Evolutionary conservation across 345 rosid species (phyloP), one percentile per base, ranked within the genome.

Genomic region (Pugionium dolabratum): DNA sequence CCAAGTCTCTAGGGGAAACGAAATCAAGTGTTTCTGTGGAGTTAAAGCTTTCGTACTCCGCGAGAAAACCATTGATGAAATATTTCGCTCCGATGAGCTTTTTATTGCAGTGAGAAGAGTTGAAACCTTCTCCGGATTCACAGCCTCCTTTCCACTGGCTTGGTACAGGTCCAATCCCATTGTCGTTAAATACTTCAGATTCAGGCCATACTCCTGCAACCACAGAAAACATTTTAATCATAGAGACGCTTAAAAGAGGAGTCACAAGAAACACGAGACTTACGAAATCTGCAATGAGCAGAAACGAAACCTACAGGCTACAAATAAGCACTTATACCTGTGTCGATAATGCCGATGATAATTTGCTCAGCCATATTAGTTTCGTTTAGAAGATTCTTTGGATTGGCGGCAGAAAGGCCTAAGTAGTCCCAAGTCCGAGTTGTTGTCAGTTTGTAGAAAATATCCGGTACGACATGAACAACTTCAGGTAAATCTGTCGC

Each of bases 1-100:
- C 29, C 34, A 33, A 10, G 70, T 85, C 89, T 37, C 86, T 74
- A 7, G 85, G 81, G 25, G 89, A 84, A 41, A 79, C 64, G 36
- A 62, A 80, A 2, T 79, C 77, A n/a, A 63, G 71, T 49, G 57
- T 29, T 61, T 68, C 64, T 5, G 64, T 67, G 35, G 85, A 44
- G 63, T 84, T 79, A 63, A 79, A 62, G 44, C 44, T 65, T 35
- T 59, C 70, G 28, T 67, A 10, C 0, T 64, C 52, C 0, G 80
- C 82, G 6, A 77, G 62, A 35, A 80, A 75, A 1, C 69, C 89
- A 9, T 71, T 47, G 11, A 70, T 77, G 69, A 80, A 82, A 7
- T 54, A 84, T 48, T 76, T 75, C 0, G 89, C 86, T 65, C 89
- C 89, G 43, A 84, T 79, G 6, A 84, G 76, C 64, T 84, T 84